Evolutionary conservation across 768 basidiomycete genomes (phyloP), one percentile per base, ranked within the genome.

Genomic region (Podaxis sp.): DNA sequence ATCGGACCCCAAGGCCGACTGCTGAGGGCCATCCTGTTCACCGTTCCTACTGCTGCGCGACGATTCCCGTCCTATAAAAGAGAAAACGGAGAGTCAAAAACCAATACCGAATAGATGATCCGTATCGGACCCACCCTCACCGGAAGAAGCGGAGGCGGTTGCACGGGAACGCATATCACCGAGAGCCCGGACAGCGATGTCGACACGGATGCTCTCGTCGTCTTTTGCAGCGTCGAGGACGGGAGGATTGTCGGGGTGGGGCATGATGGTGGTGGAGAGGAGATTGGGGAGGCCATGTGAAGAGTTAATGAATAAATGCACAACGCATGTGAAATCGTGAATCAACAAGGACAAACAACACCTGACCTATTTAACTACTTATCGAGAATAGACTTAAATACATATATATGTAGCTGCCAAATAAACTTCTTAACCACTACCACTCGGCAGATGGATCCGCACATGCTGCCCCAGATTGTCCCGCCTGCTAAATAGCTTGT

Each of bases 381-480:
- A 46, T 46, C 44, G 19, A 46, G 19, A 19, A 46, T 46, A 46
- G 44, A 22, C n/a, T 33, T 33, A 9, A 33, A 33, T 33, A 33
- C 33, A 33, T 33, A 8, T 9, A 33, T 33, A 8, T 9, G 8
- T 33, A 33, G 33, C 33, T 33, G 33, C 33, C 33, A 33, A 46
- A 46, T 46, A 46, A 19, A 46, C n/a, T 8, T 17, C 12, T 44
- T 28, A 52, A 40, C 38, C 36, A 49, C 61, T 48, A 48, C 30
- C 30, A 22, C 22, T 36, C 53, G 73, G 69, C 44, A 79, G 71
- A 68, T 93, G 91, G 38, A 88, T 81, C 19, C 85, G 82, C 64
- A 86, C 78, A 71, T 94, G 93, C 69, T 91, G 90, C 49, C 84
- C 82, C 39, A 93, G 79, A 68, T 94, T 93, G 73, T 94, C 92